A percentile compares a stretch with the other conserved stretches of the same genome.
These are phyloP conservation scores for Nyssa sinensis DNA, from an alignment of 148 eudicot genomes.

Conservation along the genomic window DNA sequence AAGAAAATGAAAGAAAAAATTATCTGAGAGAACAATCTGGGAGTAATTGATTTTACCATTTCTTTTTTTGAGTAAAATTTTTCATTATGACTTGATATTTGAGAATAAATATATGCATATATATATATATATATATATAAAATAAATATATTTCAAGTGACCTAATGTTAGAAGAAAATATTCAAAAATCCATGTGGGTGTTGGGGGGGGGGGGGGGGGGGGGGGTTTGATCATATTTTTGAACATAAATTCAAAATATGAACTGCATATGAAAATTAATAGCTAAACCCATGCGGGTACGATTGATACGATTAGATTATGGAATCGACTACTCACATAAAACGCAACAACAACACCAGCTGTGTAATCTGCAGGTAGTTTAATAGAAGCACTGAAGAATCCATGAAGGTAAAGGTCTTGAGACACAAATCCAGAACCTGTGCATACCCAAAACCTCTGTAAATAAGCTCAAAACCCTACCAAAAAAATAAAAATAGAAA, in stretches of 20 bases:
- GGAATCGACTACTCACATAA: conserved; percentile 57
- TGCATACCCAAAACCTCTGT: not conserved
- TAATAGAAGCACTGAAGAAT: conserved; percentile 86
- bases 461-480: conserved; percentile 12
- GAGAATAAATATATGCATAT: too few species aligned
- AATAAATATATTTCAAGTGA: too few species aligned
- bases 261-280: not conserved
- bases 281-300: not conserved
- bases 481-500: conserved; percentile 13
- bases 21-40: not conserved
- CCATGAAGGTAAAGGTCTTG: conserved; percentile 82
- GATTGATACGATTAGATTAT: not conserved
- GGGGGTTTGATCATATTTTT: not conserved
- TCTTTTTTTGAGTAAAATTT: too few species aligned
- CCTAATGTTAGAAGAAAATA: too few species aligned
- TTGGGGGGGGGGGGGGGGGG: too few species aligned
- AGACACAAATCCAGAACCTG: conserved; percentile 93
- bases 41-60: too few species aligned
- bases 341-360: conserved; percentile 97
- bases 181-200: not conserved
- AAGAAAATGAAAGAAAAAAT: too few species aligned
- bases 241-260: not conserved
- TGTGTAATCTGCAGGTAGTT: conserved; percentile 88
- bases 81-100: too few species aligned
- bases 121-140: too few species aligned